Percentiles rank a stretch among this genome's conserved stretches.
These are phyloP conservation scores for Thyridium curvatum DNA, from an alignment of 2,329 filamentous ascomycete genomes.

Conservation along the genomic window DNA sequence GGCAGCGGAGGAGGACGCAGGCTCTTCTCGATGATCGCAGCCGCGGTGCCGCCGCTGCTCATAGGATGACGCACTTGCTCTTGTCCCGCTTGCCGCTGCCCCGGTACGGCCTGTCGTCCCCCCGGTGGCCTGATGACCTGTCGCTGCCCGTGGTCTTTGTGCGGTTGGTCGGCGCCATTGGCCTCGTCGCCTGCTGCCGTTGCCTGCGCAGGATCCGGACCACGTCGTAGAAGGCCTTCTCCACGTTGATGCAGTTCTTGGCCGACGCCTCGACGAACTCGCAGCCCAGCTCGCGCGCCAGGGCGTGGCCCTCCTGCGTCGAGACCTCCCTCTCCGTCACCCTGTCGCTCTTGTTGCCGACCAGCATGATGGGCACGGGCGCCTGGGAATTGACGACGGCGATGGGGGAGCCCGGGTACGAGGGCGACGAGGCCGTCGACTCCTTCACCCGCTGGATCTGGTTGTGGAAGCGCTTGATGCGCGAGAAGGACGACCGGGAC, in stretches of 20 bases:
- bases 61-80: conserved; percentile 14
- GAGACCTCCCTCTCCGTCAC: conserved; percentile 95
- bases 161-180: conserved; percentile 8
- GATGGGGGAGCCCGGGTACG: conserved; percentile 70
- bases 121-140: conserved; percentile 7
- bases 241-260: conserved; percentile 97
- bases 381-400: conserved; percentile 51
- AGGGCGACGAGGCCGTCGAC: conserved; percentile 69
- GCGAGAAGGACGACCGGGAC: conserved; percentile 87
- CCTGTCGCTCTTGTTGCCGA: conserved; percentile 97
- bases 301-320: conserved; percentile 87
- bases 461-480: conserved; percentile 92
- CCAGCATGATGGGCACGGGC: conserved; percentile 91
- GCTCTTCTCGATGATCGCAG: too few relatives aligned
- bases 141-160: conserved; percentile 9
- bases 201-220: conserved; percentile 76
- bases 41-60: not conserved
- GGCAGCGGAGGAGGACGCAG: too few relatives aligned
- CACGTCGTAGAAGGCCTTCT: conserved; percentile 97
- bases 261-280: conserved; percentile 96
- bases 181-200: conserved; percentile 17
- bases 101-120: conserved; percentile 10
- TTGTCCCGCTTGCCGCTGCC: conserved; percentile 8
- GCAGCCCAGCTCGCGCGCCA: conserved; percentile 87
- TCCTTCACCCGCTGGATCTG: conserved; percentile 98